Conservation (phyloP, 345 rosid genomes). For the Pistacia atlantica region DNA sequence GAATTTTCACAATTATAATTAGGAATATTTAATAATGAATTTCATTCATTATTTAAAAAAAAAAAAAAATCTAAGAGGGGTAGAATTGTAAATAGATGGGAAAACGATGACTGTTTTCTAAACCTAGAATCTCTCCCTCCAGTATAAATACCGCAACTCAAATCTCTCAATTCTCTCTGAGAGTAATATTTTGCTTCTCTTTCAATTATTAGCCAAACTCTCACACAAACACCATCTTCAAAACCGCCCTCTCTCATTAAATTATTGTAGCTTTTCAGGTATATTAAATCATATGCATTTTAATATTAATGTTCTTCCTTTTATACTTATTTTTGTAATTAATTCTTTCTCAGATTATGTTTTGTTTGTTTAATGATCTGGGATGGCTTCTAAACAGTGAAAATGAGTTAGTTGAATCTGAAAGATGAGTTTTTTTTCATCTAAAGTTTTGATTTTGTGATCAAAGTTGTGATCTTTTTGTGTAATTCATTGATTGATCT, state of each 20-base stretch:
- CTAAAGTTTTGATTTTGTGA: not conserved
- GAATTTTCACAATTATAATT: too few relatives aligned
- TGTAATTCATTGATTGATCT: constrained; percentile 6
- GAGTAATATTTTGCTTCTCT: not conserved
- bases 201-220: constrained; percentile 14
- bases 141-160: constrained; percentile 15
- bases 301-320: not conserved
- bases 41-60: not conserved
- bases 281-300: constrained; percentile 17
- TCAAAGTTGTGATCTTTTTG: constrained; percentile 6
- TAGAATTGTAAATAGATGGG: constrained; percentile 10
- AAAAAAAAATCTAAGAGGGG: not conserved
- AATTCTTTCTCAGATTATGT: not conserved
- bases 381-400: not conserved
- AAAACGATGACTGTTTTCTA: not conserved
- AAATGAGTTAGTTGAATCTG: constrained; percentile 6
- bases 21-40: too few relatives aligned
- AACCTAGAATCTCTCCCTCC: constrained; percentile 10
- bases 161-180: not conserved
- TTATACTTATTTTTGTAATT: too few relatives aligned
- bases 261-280: constrained; percentile 15
- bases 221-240: not conserved
- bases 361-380: not conserved
- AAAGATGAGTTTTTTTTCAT: constrained; percentile 13
- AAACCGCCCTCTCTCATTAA: not conserved